Evolutionary conservation across 73 alveolate genomes (phyloP).

Genomic region (Paramecium octaurelia): DNA sequence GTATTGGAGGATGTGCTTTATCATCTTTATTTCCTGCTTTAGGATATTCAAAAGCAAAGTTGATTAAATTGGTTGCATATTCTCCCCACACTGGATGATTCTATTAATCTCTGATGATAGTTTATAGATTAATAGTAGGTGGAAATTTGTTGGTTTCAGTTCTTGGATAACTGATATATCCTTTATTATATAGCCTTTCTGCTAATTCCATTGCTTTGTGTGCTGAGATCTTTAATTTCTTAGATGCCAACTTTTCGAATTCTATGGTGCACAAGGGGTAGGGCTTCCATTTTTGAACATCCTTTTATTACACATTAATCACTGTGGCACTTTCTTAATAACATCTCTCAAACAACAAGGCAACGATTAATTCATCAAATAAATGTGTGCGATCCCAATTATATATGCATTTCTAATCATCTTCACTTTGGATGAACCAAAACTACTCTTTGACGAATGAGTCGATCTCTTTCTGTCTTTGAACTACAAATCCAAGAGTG

Average conservation of each 20-base stretch:
- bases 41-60: slow-evolving; percentile 86
- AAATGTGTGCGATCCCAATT: slow-evolving; percentile 61
- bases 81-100: slow-evolving; percentile 84
- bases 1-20: slow-evolving; percentile 99
- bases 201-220: slow-evolving; percentile 96
- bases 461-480: slow-evolving; percentile 86
- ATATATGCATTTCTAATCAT: slow-evolving; percentile 35
- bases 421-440: slow-evolving; percentile 87
- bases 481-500: slow-evolving; percentile 98
- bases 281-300: slow-evolving; percentile 73
- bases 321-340: slow-evolving; percentile 57
- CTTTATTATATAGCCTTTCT: slow-evolving; percentile 95
- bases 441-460: slow-evolving; percentile 93
- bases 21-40: slow-evolving; percentile 95
- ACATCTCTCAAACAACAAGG: slow-evolving; percentile 42
- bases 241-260: slow-evolving; percentile 86
- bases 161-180: slow-evolving; percentile 98
- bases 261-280: slow-evolving; percentile 94
- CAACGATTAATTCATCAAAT: slow-evolving; percentile 33
- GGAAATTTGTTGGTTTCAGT: slow-evolving; percentile 97
- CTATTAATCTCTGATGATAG: slow-evolving; percentile 51
- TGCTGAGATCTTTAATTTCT: slow-evolving; percentile 87
- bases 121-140: slow-evolving; percentile 70
- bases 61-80: slow-evolving; percentile 73
- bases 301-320: slow-evolving; percentile 39